Conservation (phyloP, 2,329 filamentous ascomycete species). For the Claviceps digitariae region DNA sequence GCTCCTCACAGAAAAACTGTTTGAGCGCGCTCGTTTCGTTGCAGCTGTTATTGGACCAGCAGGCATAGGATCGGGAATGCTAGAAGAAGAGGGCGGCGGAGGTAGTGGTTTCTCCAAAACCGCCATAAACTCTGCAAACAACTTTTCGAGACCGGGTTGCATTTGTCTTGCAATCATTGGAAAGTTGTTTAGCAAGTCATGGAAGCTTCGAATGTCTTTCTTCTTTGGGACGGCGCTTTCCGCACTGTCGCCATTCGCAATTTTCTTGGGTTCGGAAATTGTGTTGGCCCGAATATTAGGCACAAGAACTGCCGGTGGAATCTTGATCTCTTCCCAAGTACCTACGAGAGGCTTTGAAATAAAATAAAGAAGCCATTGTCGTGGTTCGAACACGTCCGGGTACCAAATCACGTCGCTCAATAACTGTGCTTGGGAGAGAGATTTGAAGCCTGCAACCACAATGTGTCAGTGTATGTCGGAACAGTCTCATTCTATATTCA, state of each 20-base stretch:
- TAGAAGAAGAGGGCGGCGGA: conserved; percentile 50
- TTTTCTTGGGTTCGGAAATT: conserved; percentile 23
- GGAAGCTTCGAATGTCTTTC: conserved; percentile 84
- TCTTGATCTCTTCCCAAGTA: conserved; percentile 61
- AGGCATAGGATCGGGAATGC: conserved; percentile 44
- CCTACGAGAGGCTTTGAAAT: conserved; percentile 84
- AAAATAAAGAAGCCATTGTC: conserved; percentile 94
- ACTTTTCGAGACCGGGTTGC: conserved; percentile 76
- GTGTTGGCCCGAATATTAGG: conserved; percentile 27
- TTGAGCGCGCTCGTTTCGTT: conserved; percentile 41
- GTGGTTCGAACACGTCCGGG: conserved; percentile 73
- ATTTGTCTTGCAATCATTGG: conserved; percentile 94
- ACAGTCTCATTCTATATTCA: not conserved
- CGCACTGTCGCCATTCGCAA: conserved; percentile 23
- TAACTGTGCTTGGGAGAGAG: conserved; percentile 76
- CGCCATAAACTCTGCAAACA: conserved; percentile 79
- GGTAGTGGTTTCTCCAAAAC: conserved; percentile 78
- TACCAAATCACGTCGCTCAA: conserved; percentile 79
- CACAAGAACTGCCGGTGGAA: conserved; percentile 50
- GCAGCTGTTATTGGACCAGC: conserved; percentile 43
- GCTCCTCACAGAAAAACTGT: conserved; percentile 26
- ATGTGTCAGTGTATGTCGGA: not conserved
- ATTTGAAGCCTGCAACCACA: conserved; percentile 61
- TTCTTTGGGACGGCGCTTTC: conserved; percentile 43
- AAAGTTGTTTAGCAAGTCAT: conserved; percentile 79